A percentile compares a stretch with the other conserved stretches of the same genome.
Evolutionary conservation across 768 basidiomycete species (phyloP).

Genomic region (Mycena vitilis): DNA sequence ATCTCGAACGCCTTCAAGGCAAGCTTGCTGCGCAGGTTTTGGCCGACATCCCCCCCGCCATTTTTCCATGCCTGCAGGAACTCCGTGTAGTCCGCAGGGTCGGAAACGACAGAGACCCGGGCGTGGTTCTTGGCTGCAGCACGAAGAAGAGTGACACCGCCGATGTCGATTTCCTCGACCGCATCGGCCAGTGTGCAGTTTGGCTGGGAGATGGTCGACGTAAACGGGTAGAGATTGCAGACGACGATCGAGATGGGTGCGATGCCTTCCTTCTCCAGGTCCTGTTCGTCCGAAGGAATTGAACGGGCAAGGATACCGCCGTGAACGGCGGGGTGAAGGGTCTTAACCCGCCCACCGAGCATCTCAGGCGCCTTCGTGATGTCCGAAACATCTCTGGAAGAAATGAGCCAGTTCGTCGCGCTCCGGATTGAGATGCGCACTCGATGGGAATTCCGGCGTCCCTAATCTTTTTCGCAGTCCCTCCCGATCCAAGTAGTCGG

Average conservation of each 20-base stretch:
- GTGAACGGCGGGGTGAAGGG: slow-evolving; percentile 96
- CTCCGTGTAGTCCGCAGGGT: slow-evolving; percentile 86
- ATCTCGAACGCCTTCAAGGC: slow-evolving; percentile 98
- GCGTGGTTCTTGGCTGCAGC: slow-evolving; percentile 99
- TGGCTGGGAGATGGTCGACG: slow-evolving; percentile 88
- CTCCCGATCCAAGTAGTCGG: slow-evolving; percentile 92
- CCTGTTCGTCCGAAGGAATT: slow-evolving; percentile 90
- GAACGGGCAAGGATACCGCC: slow-evolving; percentile 96
- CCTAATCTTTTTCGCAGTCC: slow-evolving; percentile 97
- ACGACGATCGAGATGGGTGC: slow-evolving; percentile 96
- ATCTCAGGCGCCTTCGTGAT: slow-evolving; percentile 99
- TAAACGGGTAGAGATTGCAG: slow-evolving; percentile 99
- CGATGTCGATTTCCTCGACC: slow-evolving; percentile 98
- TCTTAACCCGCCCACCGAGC: slow-evolving; percentile 98
- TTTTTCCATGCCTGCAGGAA: slow-evolving; percentile 84
- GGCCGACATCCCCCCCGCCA: slow-evolving; percentile 81
- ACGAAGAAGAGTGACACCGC: slow-evolving; percentile 96
- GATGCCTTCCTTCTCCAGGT: slow-evolving; percentile 86
- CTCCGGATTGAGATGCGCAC: slow-evolving; percentile 59
- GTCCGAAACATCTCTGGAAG: slow-evolving; percentile 90
- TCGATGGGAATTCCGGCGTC: slow-evolving; percentile 92
- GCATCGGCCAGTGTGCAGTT: slow-evolving; percentile 92
- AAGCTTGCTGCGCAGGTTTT: slow-evolving; percentile 77
- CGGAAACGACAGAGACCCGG: slow-evolving; percentile 89
- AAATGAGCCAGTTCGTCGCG: slow-evolving; percentile 11